Base-by-base conservation (phyloP, 2,329 filamentous ascomycete genomes). In the Chaetomiaceae sp. region DNA sequence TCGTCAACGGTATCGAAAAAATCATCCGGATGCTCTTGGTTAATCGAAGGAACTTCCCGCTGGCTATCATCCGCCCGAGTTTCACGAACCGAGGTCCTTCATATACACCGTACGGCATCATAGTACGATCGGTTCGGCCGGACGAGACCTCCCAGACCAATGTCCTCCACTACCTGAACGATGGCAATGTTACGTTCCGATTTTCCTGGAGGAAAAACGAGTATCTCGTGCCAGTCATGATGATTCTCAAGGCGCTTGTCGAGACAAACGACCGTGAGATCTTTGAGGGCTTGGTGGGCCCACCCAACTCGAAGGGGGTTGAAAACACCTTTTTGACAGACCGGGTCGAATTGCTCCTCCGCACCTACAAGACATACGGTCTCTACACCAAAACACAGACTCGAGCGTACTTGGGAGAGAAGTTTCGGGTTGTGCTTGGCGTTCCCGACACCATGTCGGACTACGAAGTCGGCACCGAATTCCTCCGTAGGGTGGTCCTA, bases 171-270 rank as follows among this genome's bases (percentile, higher is more conserved):
- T 99, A 97, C 70, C 81, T 99, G 52, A 90, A 80, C 63, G 94
- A 99, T 68, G 94, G 94, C 59, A 97, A 96, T 69, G 85, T 97
- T 64, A 97, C 90, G 0, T 96, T 99, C 72, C 82, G 94, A 52
- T 99, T 99, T 71, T 96, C 92, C 6, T 99, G 92, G 92, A 81
- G 91, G 61, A 99, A 99, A 73, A 90, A 90, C 62, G 94, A 99
- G 71, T 99, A 90, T 66, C 81, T 99, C n/a, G 81, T 99, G 2
- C 94, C 94, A 1, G 88, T 90, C 56, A 85, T 96, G 80, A 97
- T 99, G 92, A 84, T 99, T 30, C 73, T 99, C 59, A 99, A 97
- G 74, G 92, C 94, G 1, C 75, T 99, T 45, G 81, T 94, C 2
- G 92, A 99, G 69, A 99, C 94, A 14, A 99, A 96, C 67, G 94